phyloP scores from a whole-genome alignment of 805 yeast genomes.

The Yarrowia alimentaria region DNA sequence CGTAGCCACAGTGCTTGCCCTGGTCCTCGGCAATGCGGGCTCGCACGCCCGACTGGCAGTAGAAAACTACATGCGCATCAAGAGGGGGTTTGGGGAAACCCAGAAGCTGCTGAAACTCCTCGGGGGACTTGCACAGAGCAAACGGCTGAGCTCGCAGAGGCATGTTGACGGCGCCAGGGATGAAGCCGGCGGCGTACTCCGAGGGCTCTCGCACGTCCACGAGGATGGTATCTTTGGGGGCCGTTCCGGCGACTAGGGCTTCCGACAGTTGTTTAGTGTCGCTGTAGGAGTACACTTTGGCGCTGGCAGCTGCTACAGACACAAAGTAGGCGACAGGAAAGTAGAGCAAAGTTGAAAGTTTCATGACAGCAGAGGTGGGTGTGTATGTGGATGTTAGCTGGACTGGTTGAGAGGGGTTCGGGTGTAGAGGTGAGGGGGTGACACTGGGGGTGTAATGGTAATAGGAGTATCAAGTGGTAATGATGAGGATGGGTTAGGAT shows the following conservation, averaged over 20 bases:
- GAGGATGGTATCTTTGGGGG: slow-evolving; percentile 50
- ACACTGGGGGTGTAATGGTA: no score
- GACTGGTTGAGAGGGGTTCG: no score
- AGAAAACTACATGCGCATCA: slow-evolving; percentile 74
- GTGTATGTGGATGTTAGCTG: no score
- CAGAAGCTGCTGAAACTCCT: slow-evolving; percentile 75
- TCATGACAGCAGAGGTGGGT: no score
- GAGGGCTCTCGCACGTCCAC: slow-evolving; percentile 92
- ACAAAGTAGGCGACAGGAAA: no score
- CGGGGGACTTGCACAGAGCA: slow-evolving; percentile 74
- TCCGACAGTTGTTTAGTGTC: slow-evolving; percentile 10
- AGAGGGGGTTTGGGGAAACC: slow-evolving; percentile 75
- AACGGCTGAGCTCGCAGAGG: slow-evolving; percentile 92
- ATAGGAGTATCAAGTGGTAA: no score
- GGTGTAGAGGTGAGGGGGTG: no score
- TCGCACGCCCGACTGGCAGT: slow-evolving; percentile 91
- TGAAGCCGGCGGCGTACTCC: slow-evolving; percentile 69
- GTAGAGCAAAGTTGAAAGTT: no score
- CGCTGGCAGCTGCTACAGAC: not conserved
- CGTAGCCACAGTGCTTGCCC: slow-evolving; percentile 86
- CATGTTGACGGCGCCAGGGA: slow-evolving; percentile 81
- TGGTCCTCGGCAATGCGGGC: slow-evolving; percentile 85
- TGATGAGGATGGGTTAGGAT: no score
- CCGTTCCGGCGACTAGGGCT: slow-evolving; percentile 41
- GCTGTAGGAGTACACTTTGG: slow-evolving; percentile 7